These are phyloP conservation scores for Echium plantagineum DNA, from an alignment of 257 asterid species.

Conservation along the genomic window DNA sequence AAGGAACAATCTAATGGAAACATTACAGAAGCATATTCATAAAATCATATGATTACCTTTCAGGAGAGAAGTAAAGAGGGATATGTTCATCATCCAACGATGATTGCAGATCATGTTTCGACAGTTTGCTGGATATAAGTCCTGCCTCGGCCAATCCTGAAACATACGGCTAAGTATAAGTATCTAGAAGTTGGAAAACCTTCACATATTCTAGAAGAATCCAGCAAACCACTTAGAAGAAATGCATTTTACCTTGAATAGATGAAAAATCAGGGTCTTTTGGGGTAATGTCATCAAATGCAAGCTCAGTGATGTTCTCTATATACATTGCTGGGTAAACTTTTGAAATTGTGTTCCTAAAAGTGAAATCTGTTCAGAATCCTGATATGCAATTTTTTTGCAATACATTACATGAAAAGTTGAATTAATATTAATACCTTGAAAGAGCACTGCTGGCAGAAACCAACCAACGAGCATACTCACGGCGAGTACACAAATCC, in stretches of 20 bases:
- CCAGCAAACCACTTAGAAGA: constrained; percentile 1
- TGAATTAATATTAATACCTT: constrained; percentile 37
- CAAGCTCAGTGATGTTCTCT: constrained; percentile 87
- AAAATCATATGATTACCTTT: constrained; percentile 36
- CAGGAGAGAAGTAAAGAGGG: constrained; percentile 75
- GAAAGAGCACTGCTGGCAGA: constrained; percentile 81
- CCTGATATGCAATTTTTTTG: constrained; percentile 1
- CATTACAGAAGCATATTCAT: constrained; percentile 7
- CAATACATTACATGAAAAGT: background rate
- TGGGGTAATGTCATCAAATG: constrained; percentile 87
- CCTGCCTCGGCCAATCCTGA: constrained; percentile 99
- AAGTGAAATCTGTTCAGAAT: constrained; percentile 12
- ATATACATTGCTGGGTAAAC: constrained; percentile 99
- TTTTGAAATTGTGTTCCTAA: constrained; percentile 72
- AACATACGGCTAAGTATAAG: constrained; percentile 24
- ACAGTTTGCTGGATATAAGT: constrained; percentile 92
- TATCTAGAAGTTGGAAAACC: background rate
- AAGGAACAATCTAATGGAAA: constrained; percentile 10
- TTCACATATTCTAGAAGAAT: background rate
- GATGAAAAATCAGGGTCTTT: constrained; percentile 89
- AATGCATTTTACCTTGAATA: constrained; percentile 60
- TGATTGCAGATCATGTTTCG: constrained; percentile 76
- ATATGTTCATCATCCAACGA: constrained; percentile 47
- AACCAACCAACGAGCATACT: constrained; percentile 97
- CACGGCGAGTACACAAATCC: constrained; percentile 93